These are phyloP conservation scores for Fusarium illudens DNA, from an alignment of 2,329 filamentous ascomycete genomes.

Conservation along the genomic window DNA sequence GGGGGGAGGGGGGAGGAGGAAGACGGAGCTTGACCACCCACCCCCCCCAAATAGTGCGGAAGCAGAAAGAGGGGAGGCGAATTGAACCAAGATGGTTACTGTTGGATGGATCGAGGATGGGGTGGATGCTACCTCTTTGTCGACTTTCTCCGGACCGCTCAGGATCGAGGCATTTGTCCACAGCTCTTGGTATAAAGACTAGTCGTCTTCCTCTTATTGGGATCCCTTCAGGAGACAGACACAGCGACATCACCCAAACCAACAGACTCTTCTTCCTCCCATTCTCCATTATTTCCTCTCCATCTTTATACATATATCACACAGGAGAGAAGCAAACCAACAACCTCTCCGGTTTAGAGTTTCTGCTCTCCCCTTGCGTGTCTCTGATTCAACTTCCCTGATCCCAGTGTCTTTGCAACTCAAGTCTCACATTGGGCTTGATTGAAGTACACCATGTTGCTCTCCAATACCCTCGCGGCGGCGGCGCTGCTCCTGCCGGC, in stretches of 20 bases:
- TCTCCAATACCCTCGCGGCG: neutral
- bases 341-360: neutral
- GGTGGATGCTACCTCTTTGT: neutral
- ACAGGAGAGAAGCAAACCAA: neutral
- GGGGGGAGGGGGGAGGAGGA: neutral
- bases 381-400: neutral
- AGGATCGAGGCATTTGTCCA: constrained; percentile 3
- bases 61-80: neutral
- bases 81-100: neutral
- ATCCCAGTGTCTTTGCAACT: neutral
- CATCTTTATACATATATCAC: neutral
- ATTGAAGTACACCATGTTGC: constrained; percentile 26
- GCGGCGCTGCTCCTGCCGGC: neutral
- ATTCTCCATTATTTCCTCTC: neutral
- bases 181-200: neutral
- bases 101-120: neutral
- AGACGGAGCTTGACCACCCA: neutral
- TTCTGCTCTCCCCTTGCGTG: neutral
- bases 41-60: neutral
- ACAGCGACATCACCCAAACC: neutral
- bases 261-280: neutral
- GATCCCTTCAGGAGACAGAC: neutral
- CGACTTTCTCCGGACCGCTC: neutral
- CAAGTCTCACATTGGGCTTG: neutral
- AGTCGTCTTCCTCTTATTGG: constrained; percentile 1